Conservation (phyloP, 1,284 basidiomycete genomes). For the Leccinum pachyderme region DNA sequence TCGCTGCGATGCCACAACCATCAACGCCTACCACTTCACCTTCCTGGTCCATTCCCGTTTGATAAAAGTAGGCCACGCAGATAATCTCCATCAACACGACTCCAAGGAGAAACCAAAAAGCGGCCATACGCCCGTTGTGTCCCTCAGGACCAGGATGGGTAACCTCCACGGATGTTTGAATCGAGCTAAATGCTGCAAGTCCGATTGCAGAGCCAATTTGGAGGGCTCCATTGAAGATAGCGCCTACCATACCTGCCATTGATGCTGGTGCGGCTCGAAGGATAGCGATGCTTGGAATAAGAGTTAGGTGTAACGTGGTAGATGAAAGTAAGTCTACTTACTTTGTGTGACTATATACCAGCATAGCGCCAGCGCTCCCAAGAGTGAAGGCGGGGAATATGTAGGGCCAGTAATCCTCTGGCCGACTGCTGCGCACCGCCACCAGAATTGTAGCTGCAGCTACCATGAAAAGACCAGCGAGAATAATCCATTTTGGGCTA, state of each 20-base stretch:
- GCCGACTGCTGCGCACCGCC: conserved; percentile 37
- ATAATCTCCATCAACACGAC: conserved; percentile 37
- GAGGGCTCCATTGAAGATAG: conserved; percentile 53
- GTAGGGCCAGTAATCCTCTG: conserved; percentile 45
- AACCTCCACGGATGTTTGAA: conserved; percentile 45
- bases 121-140: conserved; percentile 44
- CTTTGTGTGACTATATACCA: conserved; percentile 38
- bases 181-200: conserved; percentile 45
- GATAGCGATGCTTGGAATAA: conserved; percentile 44
- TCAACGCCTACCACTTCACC: not conserved
- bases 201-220: conserved; percentile 53
- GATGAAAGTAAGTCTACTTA: conserved; percentile 21
- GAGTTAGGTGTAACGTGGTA: not conserved
- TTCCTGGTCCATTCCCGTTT: conserved; percentile 5
- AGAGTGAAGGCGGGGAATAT: conserved; percentile 50
- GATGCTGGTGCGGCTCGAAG: conserved; percentile 46
- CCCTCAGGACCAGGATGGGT: conserved; percentile 28
- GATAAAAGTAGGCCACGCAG: conserved; percentile 40
- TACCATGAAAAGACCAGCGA: conserved; percentile 39
- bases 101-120: conserved; percentile 51
- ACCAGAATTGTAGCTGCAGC: conserved; percentile 43
- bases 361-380: conserved; percentile 40
- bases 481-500: conserved; percentile 45
- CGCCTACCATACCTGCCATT: conserved; percentile 53
- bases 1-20: not conserved